Base-by-base conservation (phyloP, 2,329 filamentous ascomycete genomes). In the Sclerotinia subarctica region DNA sequence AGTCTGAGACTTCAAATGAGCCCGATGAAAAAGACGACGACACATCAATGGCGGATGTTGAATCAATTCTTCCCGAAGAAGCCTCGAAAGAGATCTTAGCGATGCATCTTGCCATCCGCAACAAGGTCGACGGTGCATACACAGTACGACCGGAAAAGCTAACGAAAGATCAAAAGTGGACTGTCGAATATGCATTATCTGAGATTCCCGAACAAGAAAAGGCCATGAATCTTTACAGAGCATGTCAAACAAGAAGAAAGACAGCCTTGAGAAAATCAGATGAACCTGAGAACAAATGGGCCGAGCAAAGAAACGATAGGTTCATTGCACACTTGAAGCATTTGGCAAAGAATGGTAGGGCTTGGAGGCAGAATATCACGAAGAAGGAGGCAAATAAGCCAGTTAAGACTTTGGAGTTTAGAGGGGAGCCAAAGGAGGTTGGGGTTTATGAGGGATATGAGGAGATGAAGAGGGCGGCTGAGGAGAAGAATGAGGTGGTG, bases 161-260 rank as follows among this genome's bases (percentile, higher is more conserved):
- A 57, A 78, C 64, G 0, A 44, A 74, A 19, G 26, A 74, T 0
- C 83, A 87, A 71, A 75, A 80, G 10, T 97, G 94, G 94, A 78
- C 80, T 0, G 81, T 97, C n/a, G 87, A 95, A 73, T 97, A 96
- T 78, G 84, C 88, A 47, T 80, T 97, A 59, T 83, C 85, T 57
- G 90, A 94, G 71, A 81, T 93, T 2, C 64, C 78, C 0, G 71
- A 78, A 3, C 70, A 77, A 0, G 79, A 69, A 29, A 66, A 68
- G 29, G 86, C 85, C 1, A 78, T 77, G 69, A 78, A 67, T 0
- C 77, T 90, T 32, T 93, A 93, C 76, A 53, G 75, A 1, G 80
- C 82, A 63, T 81, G 87, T 68, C 86, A 87, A 76, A 77, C 74
- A 4, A 83, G 90, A 21, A 85, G 92, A 17, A 79, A 78, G 57